Percentiles rank a stretch among this genome's conserved stretches.
These are phyloP conservation scores for Fusarium sp. DNA, from an alignment of 2,329 filamentous ascomycete genomes.

Conservation along the genomic window DNA sequence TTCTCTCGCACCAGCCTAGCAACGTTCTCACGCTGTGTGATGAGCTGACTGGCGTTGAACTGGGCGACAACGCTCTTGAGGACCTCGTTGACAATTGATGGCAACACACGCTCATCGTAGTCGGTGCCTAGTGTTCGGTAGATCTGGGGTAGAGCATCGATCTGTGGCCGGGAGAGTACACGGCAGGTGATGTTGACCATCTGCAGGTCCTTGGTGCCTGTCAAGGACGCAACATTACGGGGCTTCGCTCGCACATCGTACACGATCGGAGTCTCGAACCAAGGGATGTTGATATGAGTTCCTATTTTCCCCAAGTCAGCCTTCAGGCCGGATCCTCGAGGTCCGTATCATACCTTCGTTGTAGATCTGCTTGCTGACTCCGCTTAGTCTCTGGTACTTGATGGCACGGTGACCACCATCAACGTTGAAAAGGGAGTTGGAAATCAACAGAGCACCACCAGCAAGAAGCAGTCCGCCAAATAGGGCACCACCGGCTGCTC, in stretches of 20 bases:
- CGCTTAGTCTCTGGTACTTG: conserved; percentile 93
- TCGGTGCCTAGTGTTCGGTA: conserved; percentile 95
- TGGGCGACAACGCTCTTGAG: conserved; percentile 98
- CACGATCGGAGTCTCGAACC: conserved; percentile 96
- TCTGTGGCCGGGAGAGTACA: conserved; percentile 90
- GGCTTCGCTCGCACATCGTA: conserved; percentile 99
- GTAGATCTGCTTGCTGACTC: conserved; percentile 97
- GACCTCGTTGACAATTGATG: conserved; percentile 98
- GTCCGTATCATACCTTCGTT: conserved; percentile 74
- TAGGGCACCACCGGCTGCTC: conserved; percentile 54
- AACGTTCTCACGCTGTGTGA: conserved; percentile 98
- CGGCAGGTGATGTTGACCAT: conserved; percentile 99
- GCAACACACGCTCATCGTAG: conserved; percentile 96
- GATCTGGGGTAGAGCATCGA: conserved; percentile 93
- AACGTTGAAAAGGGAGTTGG: conserved; percentile 79
- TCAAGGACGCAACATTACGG: conserved; percentile 94
- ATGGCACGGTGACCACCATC: conserved; percentile 99
- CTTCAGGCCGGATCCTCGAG: conserved; percentile 26
- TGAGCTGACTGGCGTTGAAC: conserved; percentile 98
- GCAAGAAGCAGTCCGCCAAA: conserved; percentile 57
- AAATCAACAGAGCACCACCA: conserved; percentile 63
- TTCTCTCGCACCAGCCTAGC: conserved; percentile 92
- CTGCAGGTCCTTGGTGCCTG: conserved; percentile 98
- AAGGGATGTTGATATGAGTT: conserved; percentile 93
- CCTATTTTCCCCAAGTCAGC: conserved; percentile 60